phyloP scores from a whole-genome alignment of 2,329 filamentous ascomycete genomes.

The Phialocephala subalpina region DNA sequence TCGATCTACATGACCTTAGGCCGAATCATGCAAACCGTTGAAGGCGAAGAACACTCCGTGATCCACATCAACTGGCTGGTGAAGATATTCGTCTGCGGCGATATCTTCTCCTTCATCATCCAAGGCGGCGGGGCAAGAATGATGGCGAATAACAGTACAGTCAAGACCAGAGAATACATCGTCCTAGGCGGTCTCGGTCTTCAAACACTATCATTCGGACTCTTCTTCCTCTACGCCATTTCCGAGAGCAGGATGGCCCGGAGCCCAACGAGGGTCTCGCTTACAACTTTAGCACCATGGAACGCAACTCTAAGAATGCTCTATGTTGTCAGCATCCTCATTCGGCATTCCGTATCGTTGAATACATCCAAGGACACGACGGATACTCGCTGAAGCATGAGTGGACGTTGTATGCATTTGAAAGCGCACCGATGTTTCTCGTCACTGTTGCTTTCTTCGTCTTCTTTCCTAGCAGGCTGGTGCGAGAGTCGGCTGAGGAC shows the following conservation, averaged over 20 bases:
- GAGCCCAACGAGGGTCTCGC: slow-evolving; percentile 28
- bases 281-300: slow-evolving; percentile 34
- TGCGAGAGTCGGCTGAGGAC: neutral
- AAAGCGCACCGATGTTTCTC: slow-evolving; percentile 50
- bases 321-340: slow-evolving; percentile 52
- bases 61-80: slow-evolving; percentile 55
- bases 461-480: slow-evolving; percentile 27
- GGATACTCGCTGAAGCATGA: slow-evolving; percentile 48
- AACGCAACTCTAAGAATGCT: slow-evolving; percentile 49
- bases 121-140: slow-evolving; percentile 50
- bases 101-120: slow-evolving; percentile 59
- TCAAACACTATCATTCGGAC: slow-evolving; percentile 63
- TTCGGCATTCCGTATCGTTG: slow-evolving; percentile 56
- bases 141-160: slow-evolving; percentile 44
- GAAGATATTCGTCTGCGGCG: slow-evolving; percentile 61
- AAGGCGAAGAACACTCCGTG: slow-evolving; percentile 48
- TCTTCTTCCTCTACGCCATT: slow-evolving; percentile 58
- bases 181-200: slow-evolving; percentile 64
- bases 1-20: slow-evolving; percentile 37
- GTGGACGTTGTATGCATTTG: slow-evolving; percentile 54
- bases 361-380: slow-evolving; percentile 53
- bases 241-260: slow-evolving; percentile 32
- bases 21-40: slow-evolving; percentile 36
- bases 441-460: slow-evolving; percentile 42
- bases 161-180: slow-evolving; percentile 55